Evolutionary conservation across 345 rosid species (phyloP), one percentile per base, ranked within the genome.

Genomic region (Toxicodendron radicans): DNA sequence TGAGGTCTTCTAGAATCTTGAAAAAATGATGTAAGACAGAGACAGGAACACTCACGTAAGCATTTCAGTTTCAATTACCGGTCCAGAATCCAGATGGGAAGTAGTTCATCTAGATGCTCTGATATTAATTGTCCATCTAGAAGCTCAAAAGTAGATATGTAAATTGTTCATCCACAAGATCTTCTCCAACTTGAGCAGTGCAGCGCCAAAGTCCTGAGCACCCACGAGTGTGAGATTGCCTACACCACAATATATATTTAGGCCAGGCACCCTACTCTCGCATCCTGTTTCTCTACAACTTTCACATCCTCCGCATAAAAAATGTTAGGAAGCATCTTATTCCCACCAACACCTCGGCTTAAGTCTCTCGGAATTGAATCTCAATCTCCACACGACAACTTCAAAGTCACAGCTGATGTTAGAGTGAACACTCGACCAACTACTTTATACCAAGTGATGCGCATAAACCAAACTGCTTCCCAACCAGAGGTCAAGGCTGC

Each of bases 401-500:
- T 12, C n/a, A 20, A 64, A 8, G 20, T 24, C 66, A 23, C 46
- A 20, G 64, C 32, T 0, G 64, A 12, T 5, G 48, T 59, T 53
- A 16, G 58, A 0, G 30, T 20, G 4, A 51, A 17, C 17, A 10
- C 73, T 38, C 21, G 45, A n/a, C 12, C 17, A 5, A 61, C 32
- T 24, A 60, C 71, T 2, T 58, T 71, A 5, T 58, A 73, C 65
- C 70, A 77, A 27, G 38, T 77, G 14, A 78, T 77, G 66, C 61
- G 59, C 21, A 21, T 70, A 14, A 30, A 52, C 10, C 48, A 46
- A 12, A 49, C 2, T 21, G 75, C 75, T 20, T 73, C 80, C 23
- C 72, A 20, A 24, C 13, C 73, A 23, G 65, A 70, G 65, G 59
- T 74, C 41, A 80, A 73, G 56, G 61, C 76, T 53, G 73, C 78